Evolutionary conservation across 108 stramenopile genomes (phyloP).

Genomic region (Nitzschia sp.): DNA sequence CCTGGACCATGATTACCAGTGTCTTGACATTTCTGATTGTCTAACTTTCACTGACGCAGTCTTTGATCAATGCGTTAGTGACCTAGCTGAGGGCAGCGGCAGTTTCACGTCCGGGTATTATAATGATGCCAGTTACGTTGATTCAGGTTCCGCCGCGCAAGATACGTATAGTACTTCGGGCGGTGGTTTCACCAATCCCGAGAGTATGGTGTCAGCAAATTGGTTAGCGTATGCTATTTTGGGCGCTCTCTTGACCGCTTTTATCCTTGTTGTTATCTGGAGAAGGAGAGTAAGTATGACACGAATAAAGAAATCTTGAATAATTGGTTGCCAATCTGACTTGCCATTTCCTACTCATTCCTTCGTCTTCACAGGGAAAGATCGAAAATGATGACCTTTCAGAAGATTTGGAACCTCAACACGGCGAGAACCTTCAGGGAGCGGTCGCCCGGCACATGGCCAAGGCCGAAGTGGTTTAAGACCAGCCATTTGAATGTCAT

Average conservation of each 20-base stretch:
- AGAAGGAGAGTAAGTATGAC: conserved; percentile 11
- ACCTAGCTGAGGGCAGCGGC: no score
- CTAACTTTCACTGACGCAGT: no score
- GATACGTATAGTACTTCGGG: no score
- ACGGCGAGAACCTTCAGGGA: not conserved
- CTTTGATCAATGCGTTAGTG: no score
- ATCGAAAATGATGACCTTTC: not conserved
- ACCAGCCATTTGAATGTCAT: not conserved
- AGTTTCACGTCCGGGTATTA: no score
- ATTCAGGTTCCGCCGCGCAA: no score
- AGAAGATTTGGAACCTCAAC: conserved; percentile 2
- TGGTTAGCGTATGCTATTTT: conserved; percentile 15
- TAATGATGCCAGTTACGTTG: no score
- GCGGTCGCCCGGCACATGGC: conserved; percentile 2
- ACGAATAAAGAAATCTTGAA: not conserved
- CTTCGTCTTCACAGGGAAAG: not conserved
- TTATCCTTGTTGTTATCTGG: not conserved
- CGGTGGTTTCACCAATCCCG: no score
- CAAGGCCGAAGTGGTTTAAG: not conserved
- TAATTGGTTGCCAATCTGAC: not conserved
- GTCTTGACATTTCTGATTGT: no score
- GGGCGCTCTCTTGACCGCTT: conserved; percentile 1
- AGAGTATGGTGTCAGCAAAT: no score
- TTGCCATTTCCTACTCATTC: not conserved
- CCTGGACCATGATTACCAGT: no score